Evolutionary conservation across 1,284 basidiomycete genomes (phyloP).

Genomic region (Ustilago lituana): DNA sequence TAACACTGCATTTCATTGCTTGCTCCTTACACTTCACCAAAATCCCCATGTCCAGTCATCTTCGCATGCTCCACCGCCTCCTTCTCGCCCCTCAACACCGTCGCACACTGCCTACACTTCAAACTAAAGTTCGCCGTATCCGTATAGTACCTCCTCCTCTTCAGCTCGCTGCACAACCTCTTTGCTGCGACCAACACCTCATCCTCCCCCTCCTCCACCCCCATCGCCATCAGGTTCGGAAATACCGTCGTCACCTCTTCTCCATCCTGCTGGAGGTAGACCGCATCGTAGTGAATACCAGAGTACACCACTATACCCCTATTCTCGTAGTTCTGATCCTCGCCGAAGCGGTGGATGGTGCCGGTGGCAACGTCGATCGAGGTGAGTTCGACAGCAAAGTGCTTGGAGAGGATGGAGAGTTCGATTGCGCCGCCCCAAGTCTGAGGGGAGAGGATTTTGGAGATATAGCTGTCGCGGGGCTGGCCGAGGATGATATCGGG

Average conservation of each 20-base stretch:
- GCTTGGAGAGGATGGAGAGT: slow-evolving; percentile 39
- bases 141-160: slow-evolving; percentile 48
- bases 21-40: slow-evolving; percentile 39
- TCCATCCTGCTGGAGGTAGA: slow-evolving; percentile 20
- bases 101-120: slow-evolving; percentile 45
- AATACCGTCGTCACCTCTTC: slow-evolving; percentile 38
- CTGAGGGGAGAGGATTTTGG: slow-evolving; percentile 21
- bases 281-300: slow-evolving; percentile 59
- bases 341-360: slow-evolving; percentile 46
- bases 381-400: slow-evolving; percentile 43
- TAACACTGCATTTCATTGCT: too few relatives aligned
- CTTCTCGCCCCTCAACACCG: slow-evolving; percentile 46
- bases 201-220: slow-evolving; percentile 13
- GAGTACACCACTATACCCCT: slow-evolving; percentile 44
- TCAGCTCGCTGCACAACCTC: slow-evolving; percentile 32
- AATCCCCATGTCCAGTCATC: slow-evolving; percentile 52
- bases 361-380: slow-evolving; percentile 47
- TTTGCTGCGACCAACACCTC: slow-evolving; percentile 34
- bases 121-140: slow-evolving; percentile 51
- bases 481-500: slow-evolving; percentile 50
- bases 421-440: slow-evolving; percentile 59
- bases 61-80: slow-evolving; percentile 52
- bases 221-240: slow-evolving; percentile 20
- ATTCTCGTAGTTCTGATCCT: slow-evolving; percentile 36
- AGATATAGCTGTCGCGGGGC: slow-evolving; percentile 30